Base-by-base conservation (phyloP, 768 basidiomycete species). In the Udeniomyces megalosporus region DNA sequence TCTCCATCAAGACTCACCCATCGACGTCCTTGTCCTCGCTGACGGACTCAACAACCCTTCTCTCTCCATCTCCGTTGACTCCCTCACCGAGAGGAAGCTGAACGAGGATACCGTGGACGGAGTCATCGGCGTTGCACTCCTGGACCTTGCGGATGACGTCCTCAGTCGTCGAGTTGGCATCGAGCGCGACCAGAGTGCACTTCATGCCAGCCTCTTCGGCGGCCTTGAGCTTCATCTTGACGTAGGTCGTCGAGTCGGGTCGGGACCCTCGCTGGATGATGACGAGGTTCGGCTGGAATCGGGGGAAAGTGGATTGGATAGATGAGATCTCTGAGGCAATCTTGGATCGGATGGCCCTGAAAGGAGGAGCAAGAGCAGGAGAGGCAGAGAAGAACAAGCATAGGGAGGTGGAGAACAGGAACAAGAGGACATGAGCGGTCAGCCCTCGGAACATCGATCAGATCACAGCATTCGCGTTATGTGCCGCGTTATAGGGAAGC, bases 141-240 rank as follows among this genome's bases (percentile, higher is more conserved):
- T 83, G 78, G 60, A 99, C 91, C 44, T 81, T 74, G 10, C 80
- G 78, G 53, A 93, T 81, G 64, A 96, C 78, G 61, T 88, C 81
- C 46, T 85, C 82, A 62, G 86, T 82, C 32, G 71, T 72, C 78
- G 20, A 90, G 73, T 56, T 67, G 56, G 67, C 68, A 52, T 55
- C 77, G 38, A 76, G 69, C 54, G 72, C 76, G 71, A 97, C 76
- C 71, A 96, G 89, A 58, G 83, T 81, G 74, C 86, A 85, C 63
- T 79, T 81, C 76, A 97, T 87, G 63, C 95, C 92, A 67, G 87
- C 84, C 75, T 97, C 89, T 69, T 89, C 82, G 12, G 91, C 87
- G 12, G 95, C 95, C 74, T 92, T 96, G 47, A 81, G 78, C 76
- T 99, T 99, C 93, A 97, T 97, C 70, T 89, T 88, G 67, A 99